Evolutionary conservation across 257 asterid genomes (phyloP), one percentile per base, ranked within the genome.

Genomic region (Agastache rugosa): DNA sequence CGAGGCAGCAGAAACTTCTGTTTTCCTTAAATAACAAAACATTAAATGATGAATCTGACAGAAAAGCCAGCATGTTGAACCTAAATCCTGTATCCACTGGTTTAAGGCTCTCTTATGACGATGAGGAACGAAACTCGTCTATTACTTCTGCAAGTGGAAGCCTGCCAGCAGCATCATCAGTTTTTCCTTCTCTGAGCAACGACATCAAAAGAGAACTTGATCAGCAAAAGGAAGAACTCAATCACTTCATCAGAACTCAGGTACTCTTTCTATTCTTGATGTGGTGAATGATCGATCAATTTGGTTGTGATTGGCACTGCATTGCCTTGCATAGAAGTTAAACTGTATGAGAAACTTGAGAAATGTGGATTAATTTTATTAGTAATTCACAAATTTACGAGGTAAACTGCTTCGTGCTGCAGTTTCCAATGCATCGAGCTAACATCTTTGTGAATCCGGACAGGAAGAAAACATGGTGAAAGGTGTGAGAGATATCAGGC

Each of bases 1-100:
- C 91, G 17, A 83, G 82, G 75, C 92, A 80, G 79, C 93, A 77
- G 62, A 84, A 84, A 53, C 83, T 85, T 76, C 90, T 80, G 6
- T 82, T 86, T 73, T 79, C 92, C 68, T 77, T 92, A 23, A 87
- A 83, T 54, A 86, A 76, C 61, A 81, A 78, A 47, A 45, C 81
- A 15, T 78, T 77, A 79, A 80, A 50, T 12, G 88, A 87, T 47
- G 96, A 88, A 78, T 58, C 82, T 23, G 93, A 89, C 53, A 78
- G 74, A 75, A 79, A 76, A 50, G 76, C 81, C 61, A 78, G 73
- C 63, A 56, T 80, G 78, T 78, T 83, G 75, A 67, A 76, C 81
- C 90, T 80, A 66, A 88, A 89, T 85, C 90, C 85, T 5, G 96
- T 91, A 6, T 91, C 96, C 12, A 91, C 97, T 61, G 98, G 98